Conservation (phyloP, 2,329 filamentous ascomycete species). For the Ophiosphaerella narmari region DNA sequence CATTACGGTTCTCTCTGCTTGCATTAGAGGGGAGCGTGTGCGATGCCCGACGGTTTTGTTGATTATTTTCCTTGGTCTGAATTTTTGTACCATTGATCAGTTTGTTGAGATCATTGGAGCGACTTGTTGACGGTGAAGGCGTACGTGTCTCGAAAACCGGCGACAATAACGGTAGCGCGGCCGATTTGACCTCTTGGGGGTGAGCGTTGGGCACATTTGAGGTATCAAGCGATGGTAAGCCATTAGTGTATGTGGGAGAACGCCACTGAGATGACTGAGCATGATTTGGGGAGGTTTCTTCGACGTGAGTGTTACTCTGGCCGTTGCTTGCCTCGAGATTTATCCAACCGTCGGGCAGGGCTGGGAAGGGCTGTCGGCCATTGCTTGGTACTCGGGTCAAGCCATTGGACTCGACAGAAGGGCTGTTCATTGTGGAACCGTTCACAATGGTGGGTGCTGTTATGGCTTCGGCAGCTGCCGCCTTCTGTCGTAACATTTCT, state of each 20-base stretch:
- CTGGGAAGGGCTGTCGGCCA: conserved; percentile 31
- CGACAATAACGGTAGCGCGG: conserved; percentile 61
- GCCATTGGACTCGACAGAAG: conserved; percentile 24
- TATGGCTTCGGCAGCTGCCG: conserved; percentile 16
- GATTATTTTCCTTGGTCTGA: conserved; percentile 33
- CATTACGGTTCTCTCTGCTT: conserved; percentile 31
- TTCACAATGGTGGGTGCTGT: conserved; percentile 27
- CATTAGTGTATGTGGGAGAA: conserved; percentile 32
- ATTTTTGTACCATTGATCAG: conserved; percentile 33
- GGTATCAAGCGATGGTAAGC: conserved; percentile 39
- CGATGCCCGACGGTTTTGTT: conserved; percentile 34
- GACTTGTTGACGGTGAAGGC: conserved; percentile 67
- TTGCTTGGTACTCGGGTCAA: conserved; percentile 28
- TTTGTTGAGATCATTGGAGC: conserved; percentile 44
- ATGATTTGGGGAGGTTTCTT: conserved; percentile 38
- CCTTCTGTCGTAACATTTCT: conserved; percentile 40
- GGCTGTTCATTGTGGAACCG: conserved; percentile 26
- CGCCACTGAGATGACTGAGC: conserved; percentile 39
- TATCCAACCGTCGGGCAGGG: conserved; percentile 33
- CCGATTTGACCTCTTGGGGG: conserved; percentile 44
- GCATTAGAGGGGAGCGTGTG: conserved; percentile 25
- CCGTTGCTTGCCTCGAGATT: conserved; percentile 32
- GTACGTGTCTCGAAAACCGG: conserved; percentile 76
- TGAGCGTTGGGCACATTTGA: conserved; percentile 52
- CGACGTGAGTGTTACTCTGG: conserved; percentile 22